A percentile compares a stretch with the other conserved stretches of the same genome.
Conservation (phyloP, 805 yeast species). For the Yamadazyma olivae region DNA sequence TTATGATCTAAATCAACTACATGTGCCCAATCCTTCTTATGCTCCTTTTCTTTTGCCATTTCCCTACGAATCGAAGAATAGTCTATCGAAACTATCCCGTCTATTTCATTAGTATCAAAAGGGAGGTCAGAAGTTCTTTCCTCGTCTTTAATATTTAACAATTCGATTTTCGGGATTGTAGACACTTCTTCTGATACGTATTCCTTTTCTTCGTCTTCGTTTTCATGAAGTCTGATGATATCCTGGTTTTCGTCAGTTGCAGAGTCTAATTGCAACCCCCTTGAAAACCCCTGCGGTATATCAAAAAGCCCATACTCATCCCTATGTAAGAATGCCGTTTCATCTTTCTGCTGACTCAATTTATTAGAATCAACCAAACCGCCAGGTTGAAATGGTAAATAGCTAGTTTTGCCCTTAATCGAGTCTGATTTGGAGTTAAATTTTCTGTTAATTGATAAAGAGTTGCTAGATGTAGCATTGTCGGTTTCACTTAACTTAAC, state of each 20-base stretch:
- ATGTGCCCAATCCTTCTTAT: constrained; percentile 85
- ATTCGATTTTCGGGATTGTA: neutral
- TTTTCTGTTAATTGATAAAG: constrained; percentile 70
- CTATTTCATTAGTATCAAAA: constrained; percentile 44
- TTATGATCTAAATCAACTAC: constrained; percentile 82
- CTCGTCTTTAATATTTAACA: neutral
- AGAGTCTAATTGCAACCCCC: constrained; percentile 55
- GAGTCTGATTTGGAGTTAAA: constrained; percentile 60
- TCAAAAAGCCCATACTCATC: constrained; percentile 74
- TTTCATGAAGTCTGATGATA: constrained; percentile 27
- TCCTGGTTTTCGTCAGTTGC: constrained; percentile 28
- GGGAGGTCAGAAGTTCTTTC: constrained; percentile 1
- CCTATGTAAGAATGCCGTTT: constrained; percentile 50
- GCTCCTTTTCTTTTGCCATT: constrained; percentile 22
- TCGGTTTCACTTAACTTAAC: constrained; percentile 41
- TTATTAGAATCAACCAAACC: constrained; percentile 44
- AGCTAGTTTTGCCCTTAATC: constrained; percentile 66
- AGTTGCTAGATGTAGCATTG: constrained; percentile 59
- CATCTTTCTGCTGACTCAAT: constrained; percentile 21
- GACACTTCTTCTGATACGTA: neutral
- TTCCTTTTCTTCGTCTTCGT: neutral
- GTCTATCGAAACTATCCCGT: constrained; percentile 39
- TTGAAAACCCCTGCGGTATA: constrained; percentile 72
- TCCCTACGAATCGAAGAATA: constrained; percentile 20
- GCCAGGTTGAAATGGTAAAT: constrained; percentile 91